A percentile compares a stretch with the other conserved stretches of the same genome.
Evolutionary conservation across 2,329 filamentous ascomycete species (phyloP).

Genomic region (Penicillium janthinellum): DNA sequence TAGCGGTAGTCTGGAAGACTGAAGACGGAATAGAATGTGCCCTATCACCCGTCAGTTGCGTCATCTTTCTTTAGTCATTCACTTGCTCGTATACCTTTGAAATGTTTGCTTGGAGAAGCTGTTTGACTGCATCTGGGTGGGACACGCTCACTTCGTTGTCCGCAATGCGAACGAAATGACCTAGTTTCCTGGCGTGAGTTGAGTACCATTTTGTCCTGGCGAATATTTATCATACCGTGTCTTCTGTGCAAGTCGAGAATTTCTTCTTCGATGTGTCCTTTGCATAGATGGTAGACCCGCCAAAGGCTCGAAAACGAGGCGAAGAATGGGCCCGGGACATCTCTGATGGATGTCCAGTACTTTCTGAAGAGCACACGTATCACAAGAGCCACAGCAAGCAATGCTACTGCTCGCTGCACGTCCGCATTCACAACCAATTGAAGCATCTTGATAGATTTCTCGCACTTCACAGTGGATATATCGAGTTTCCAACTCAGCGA

Average conservation of each 20-base stretch:
- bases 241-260: neutral
- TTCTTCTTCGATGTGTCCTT: neutral
- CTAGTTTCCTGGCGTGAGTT: neutral
- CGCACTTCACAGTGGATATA: neutral
- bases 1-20: constrained; percentile 1
- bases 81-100: neutral
- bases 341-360: neutral
- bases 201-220: too few relatives aligned
- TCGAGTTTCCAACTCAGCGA: neutral
- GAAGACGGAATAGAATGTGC: neutral
- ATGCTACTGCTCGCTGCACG: neutral
- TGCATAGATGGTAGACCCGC: neutral
- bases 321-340: neutral
- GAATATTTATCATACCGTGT: neutral
- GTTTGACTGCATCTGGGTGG: constrained; percentile 2
- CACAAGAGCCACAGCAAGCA: neutral
- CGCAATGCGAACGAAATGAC: neutral
- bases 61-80: neutral
- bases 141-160: neutral
- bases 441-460: neutral
- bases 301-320: neutral
- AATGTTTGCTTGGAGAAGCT: constrained; percentile 1
- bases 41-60: neutral
- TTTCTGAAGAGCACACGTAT: constrained; percentile 1
- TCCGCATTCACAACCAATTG: neutral